Conservation (phyloP, 768 basidiomycete species). For the Rhodotorula diobovata region DNA sequence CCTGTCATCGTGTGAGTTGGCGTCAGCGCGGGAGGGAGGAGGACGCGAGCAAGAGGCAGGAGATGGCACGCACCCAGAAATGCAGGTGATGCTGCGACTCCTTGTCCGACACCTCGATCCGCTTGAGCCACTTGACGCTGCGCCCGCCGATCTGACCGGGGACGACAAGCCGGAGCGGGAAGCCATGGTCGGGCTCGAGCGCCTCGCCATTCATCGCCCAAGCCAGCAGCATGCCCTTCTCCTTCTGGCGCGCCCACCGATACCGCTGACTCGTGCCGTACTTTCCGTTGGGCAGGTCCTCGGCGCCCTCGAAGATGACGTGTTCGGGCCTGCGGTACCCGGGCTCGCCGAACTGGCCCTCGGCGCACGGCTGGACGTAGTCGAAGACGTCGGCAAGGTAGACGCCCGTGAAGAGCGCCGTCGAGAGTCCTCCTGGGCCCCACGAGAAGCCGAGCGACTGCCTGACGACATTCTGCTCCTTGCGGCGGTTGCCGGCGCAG, state of each 20-base stretch:
- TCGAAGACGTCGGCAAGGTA: conserved; percentile 58
- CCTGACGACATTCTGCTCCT: conserved; percentile 61
- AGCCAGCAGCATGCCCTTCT: conserved; percentile 55
- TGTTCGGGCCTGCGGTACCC: conserved; percentile 47
- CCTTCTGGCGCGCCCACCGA: conserved; percentile 53
- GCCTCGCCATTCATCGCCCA: conserved; percentile 62
- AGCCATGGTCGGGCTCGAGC: conserved; percentile 63
- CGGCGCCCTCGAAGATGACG: conserved; percentile 61
- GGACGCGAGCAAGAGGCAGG: neutral
- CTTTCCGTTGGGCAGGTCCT: conserved; percentile 58
- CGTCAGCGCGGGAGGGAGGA: no score
- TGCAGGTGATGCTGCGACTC: conserved; percentile 58
- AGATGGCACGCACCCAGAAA: conserved; percentile 46
- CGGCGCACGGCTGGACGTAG: conserved; percentile 49
- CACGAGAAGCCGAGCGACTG: conserved; percentile 36
- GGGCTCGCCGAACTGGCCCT: conserved; percentile 41
- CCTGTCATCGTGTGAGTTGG: conserved; percentile 42
- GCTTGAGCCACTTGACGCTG: conserved; percentile 56
- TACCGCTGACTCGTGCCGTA: conserved; percentile 58
- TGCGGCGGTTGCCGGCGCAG: conserved; percentile 63
- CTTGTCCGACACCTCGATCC: conserved; percentile 55
- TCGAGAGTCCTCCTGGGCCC: conserved; percentile 48
- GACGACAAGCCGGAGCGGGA: conserved; percentile 61
- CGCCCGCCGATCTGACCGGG: conserved; percentile 60
- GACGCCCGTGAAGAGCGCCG: conserved; percentile 61